These are phyloP conservation scores for Malassezia cuniculi DNA, from an alignment of 1,284 basidiomycete species.

Conservation along the genomic window DNA sequence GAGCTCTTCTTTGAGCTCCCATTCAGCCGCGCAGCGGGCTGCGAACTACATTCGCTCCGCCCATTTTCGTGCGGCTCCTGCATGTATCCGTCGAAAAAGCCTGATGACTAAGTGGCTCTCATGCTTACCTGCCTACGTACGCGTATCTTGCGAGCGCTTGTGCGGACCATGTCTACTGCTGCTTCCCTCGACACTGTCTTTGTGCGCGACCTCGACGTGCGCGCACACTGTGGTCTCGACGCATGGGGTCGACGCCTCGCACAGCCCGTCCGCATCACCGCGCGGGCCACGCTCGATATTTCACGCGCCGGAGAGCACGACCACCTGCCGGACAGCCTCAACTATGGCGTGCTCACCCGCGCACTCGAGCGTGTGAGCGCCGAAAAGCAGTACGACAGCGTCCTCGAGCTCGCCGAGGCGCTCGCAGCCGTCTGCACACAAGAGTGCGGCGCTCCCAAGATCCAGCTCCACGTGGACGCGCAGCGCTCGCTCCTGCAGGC, in stretches of 20 bases:
- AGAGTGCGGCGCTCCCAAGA: constrained; percentile 46
- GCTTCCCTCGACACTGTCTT: constrained; percentile 30
- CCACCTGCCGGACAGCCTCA: constrained; percentile 53
- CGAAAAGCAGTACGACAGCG: constrained; percentile 17
- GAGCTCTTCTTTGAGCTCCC: neutral
- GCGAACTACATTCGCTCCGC: neutral
- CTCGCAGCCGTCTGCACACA: constrained; percentile 49
- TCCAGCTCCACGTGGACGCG: constrained; percentile 50
- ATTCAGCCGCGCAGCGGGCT: neutral
- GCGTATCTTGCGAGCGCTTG: neutral
- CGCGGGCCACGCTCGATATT: constrained; percentile 54
- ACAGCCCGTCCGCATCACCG: constrained; percentile 55
- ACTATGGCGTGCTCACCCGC: constrained; percentile 40
- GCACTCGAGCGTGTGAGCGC: constrained; percentile 36
- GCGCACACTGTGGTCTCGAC: constrained; percentile 37
- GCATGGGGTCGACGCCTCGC: constrained; percentile 37
- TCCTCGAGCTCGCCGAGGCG: constrained; percentile 37
- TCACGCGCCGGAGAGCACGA: constrained; percentile 52
- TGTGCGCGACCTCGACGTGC: constrained; percentile 31
- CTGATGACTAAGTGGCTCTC: too few species aligned
- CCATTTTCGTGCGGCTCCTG: neutral
- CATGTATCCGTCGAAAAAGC: neutral
- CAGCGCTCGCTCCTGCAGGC: constrained; percentile 53
- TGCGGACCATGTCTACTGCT: constrained; percentile 9
- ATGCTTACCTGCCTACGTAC: too few species aligned